Evolutionary conservation across 148 eudicot genomes (phyloP), one percentile per base, ranked within the genome.

Genomic region (Euryodendron excelsum): DNA sequence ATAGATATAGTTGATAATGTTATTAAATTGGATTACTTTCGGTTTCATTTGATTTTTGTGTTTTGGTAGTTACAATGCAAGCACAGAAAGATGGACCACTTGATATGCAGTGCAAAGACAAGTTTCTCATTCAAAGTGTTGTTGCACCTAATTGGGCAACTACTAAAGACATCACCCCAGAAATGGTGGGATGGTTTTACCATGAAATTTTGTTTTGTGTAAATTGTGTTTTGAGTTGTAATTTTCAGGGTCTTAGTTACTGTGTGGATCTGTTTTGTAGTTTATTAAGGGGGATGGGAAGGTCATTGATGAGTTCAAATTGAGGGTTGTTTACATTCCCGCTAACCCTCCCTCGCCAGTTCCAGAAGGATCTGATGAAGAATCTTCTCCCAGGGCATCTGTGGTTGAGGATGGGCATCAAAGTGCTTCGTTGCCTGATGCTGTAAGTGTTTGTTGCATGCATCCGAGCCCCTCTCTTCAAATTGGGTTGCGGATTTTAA

Each of bases 281-380:
- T 94, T 94, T 78, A 92, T 83, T 77, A 92, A 84, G 86, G 96
- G 83, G 73, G 94, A 85, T 10, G 90, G 90, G 56, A 94, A 87
- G 80, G 80, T 85, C 77, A 78, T 94, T 18, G 93, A 89, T 79
- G 97, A 94, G 86, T 86, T 88, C 81, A 92, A 87, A 76, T 81
- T 94, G 81, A 87, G 93, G 84, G 98, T 94, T 77, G 82, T 88
- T 60, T 92, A 85, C 56, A 77, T 94, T 79, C 93, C 92, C 69
- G 96, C 93, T 9, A 92, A 94, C 69, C 98, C 97, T 79, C 98
- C 98, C 28, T 94, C 98, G 36, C 98, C 98, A 25, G 98, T 94
- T 62, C 92, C 95, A 12, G 97, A 92, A 86, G 97, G 88, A 83
- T 88, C 94, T 21, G 98, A 94, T 80, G 97, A 92, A 87, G 97